Percentiles rank a stretch among this genome's conserved stretches.
Conservation (phyloP, 208 protist species). For the Entamoeba histolytica region DNA sequence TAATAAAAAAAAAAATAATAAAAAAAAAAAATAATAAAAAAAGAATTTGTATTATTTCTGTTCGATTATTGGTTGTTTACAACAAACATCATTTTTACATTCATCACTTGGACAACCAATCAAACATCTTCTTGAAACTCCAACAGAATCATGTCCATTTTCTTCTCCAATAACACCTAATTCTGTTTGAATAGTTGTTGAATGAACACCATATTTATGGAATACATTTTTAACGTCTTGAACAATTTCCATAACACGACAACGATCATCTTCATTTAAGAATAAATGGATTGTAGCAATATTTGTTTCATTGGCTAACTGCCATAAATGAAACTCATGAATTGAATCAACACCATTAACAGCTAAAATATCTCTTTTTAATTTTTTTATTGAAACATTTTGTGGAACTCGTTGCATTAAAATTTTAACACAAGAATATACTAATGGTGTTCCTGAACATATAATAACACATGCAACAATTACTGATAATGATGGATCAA, state of each 20-base stretch:
- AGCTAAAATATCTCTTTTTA: slow-evolving; percentile 20
- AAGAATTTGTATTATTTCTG: not conserved
- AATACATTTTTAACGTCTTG: slow-evolving; percentile 33
- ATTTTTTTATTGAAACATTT: slow-evolving; percentile 18
- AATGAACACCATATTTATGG: slow-evolving; percentile 38
- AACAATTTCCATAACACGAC: not conserved
- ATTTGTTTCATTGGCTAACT: slow-evolving; percentile 30
- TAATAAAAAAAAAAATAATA: no score
- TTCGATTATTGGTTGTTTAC: not conserved
- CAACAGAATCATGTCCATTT: not conserved
- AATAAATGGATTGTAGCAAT: slow-evolving; percentile 37
- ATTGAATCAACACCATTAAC: slow-evolving; percentile 25
- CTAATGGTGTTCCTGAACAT: slow-evolving; percentile 16
- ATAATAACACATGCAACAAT: slow-evolving; percentile 37
- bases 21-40: not conserved
- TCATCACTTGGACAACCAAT: not conserved
- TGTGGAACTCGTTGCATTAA: slow-evolving; percentile 34
- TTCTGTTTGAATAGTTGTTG: slow-evolving; percentile 43
- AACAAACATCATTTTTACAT: not conserved
- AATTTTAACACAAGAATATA: slow-evolving; percentile 17
- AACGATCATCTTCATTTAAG: slow-evolving; percentile 11
- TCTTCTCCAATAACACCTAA: slow-evolving; percentile 8
- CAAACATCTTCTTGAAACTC: not conserved
- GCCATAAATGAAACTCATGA: slow-evolving; percentile 49
- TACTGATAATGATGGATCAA: slow-evolving; percentile 35